Evolutionary conservation across 2,329 filamentous ascomycete genomes (phyloP).

Genomic region (Alternaria triticina): DNA sequence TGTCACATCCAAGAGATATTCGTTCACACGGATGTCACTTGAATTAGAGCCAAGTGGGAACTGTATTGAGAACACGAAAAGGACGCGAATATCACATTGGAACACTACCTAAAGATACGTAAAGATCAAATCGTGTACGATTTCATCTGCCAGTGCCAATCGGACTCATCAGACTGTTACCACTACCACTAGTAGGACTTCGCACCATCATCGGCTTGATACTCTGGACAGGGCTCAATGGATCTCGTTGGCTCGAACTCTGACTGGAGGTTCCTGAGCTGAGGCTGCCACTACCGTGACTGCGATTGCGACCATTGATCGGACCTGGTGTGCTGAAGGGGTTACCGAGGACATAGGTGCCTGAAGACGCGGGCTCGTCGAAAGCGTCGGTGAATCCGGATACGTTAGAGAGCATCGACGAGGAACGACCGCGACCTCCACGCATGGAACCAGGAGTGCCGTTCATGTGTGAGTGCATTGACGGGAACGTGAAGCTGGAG

Average conservation of each 20-base stretch:
- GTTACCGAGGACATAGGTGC: constrained; percentile 39
- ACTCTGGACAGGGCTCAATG: constrained; percentile 46
- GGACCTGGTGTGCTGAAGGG: constrained; percentile 50
- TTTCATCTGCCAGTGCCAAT: constrained; percentile 36
- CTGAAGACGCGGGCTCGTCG: constrained; percentile 42
- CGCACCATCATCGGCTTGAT: constrained; percentile 44
- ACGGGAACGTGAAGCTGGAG: constrained; percentile 48
- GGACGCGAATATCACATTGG: constrained; percentile 36
- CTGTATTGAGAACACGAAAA: constrained; percentile 16
- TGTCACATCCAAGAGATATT: not conserved
- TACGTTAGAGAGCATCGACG: constrained; percentile 60
- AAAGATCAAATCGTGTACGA: constrained; percentile 19
- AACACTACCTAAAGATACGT: constrained; percentile 27
- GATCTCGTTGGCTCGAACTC: constrained; percentile 47
- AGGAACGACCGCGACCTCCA: constrained; percentile 55
- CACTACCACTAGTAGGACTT: constrained; percentile 40
- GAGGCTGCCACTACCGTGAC: constrained; percentile 57
- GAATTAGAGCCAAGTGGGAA: not conserved
- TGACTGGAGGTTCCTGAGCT: constrained; percentile 52
- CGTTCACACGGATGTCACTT: not conserved
- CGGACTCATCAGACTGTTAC: constrained; percentile 39
- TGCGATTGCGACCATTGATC: constrained; percentile 49
- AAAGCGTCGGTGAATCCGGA: constrained; percentile 59
- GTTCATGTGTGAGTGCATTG: constrained; percentile 35
- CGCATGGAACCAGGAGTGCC: constrained; percentile 44